Conservation (phyloP, 169 alveolate genomes). For the Plasmodium vinckei region DNA sequence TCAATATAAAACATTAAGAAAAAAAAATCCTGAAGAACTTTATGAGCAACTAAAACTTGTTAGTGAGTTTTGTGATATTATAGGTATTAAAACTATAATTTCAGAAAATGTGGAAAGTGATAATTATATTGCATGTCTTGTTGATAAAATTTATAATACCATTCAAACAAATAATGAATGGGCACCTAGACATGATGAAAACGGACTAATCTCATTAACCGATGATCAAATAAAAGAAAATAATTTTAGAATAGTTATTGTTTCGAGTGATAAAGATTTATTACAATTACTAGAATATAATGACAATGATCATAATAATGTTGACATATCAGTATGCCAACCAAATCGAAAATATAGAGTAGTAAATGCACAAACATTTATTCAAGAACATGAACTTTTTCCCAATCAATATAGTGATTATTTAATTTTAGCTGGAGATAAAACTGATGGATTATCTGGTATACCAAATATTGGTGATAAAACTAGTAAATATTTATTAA, state of each 20-base stretch:
- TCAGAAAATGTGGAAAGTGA: conserved; percentile 83
- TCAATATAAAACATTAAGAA: conserved; percentile 81
- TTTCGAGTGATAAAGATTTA: conserved; percentile 85
- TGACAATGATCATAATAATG: conserved; percentile 76
- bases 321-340: conserved; percentile 80
- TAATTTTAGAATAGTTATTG: conserved; percentile 77
- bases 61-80: conserved; percentile 81
- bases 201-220: neutral
- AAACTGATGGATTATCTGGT: conserved; percentile 85
- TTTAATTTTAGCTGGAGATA: conserved; percentile 84
- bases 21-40: conserved; percentile 79
- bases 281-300: conserved; percentile 79
- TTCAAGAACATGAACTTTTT: conserved; percentile 79
- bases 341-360: conserved; percentile 84
- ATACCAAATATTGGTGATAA: conserved; percentile 86
- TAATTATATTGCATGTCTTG: conserved; percentile 81
- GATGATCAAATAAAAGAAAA: conserved; percentile 4
- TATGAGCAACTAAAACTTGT: conserved; percentile 83
- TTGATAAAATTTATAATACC: conserved; percentile 75
- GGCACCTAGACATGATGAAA: neutral
- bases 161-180: neutral
- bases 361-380: conserved; percentile 79
- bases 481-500: conserved; percentile 82
- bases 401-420: conserved; percentile 79
- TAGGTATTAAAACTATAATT: conserved; percentile 83